A percentile compares a stretch with the other conserved stretches of the same genome.
phyloP scores from a whole-genome alignment of 108 stramenopile genomes.

The Fistulifera solaris region DNA sequence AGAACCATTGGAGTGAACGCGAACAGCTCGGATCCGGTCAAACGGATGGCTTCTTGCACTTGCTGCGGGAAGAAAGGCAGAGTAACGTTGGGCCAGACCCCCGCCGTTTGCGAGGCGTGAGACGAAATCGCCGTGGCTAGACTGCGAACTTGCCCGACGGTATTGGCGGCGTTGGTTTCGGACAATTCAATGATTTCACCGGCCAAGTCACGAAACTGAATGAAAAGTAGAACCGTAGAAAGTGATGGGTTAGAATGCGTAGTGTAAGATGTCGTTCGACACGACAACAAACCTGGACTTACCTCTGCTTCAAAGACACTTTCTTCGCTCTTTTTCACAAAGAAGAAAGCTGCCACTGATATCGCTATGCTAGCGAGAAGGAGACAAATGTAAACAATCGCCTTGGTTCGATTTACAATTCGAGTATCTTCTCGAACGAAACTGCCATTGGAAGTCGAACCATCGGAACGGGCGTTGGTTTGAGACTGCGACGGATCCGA shows the following conservation, averaged over 20 bases:
- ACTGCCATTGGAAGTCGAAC: too few relatives aligned
- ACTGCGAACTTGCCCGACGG: not conserved
- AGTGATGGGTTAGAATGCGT: not conserved
- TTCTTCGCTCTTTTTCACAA: not conserved
- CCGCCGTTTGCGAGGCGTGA: constrained; percentile 1
- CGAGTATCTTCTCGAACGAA: not conserved
- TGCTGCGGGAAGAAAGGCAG: constrained; percentile 25
- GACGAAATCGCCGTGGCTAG: not conserved
- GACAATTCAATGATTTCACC: constrained; percentile 5
- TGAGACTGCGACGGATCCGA: too few relatives aligned
- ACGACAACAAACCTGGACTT: too few relatives aligned
- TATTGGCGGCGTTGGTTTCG: not conserved
- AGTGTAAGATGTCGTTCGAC: not conserved
- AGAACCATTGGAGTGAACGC: not conserved
- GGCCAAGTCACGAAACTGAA: constrained; percentile 10
- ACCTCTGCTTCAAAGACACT: not conserved
- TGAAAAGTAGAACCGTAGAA: not conserved
- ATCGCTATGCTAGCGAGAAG: not conserved
- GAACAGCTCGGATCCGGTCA: not conserved
- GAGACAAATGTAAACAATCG: not conserved
- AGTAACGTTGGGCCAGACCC: constrained; percentile 43
- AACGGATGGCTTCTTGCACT: not conserved
- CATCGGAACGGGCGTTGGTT: too few relatives aligned
- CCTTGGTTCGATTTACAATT: not conserved
- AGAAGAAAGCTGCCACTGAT: not conserved